Evolutionary conservation across 2,329 filamentous ascomycete genomes (phyloP).

Genomic region (Chaetothyriales sp.): DNA sequence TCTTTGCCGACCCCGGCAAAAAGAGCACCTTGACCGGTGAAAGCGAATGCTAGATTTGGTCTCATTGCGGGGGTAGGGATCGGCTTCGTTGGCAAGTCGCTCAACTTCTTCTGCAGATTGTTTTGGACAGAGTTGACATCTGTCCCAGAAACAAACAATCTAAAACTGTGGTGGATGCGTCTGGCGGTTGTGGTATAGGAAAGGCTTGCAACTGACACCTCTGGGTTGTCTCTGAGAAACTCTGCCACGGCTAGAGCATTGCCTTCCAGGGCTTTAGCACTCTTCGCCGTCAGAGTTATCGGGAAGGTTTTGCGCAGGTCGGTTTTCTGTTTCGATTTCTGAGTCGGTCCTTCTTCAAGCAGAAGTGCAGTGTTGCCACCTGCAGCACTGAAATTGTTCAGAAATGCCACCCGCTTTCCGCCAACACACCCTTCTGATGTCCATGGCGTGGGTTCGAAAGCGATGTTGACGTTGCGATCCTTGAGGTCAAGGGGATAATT

Average conservation of each 20-base stretch:
- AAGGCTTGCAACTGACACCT: constrained; percentile 37
- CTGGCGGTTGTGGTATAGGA: constrained; percentile 53
- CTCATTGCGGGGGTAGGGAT: not conserved
- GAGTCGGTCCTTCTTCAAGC: constrained; percentile 22
- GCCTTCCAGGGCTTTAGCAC: constrained; percentile 26
- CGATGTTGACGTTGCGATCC: constrained; percentile 31
- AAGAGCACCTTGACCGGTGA: constrained; percentile 25
- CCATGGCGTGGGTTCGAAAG: constrained; percentile 34
- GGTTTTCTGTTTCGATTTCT: constrained; percentile 2
- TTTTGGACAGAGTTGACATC: constrained; percentile 14
- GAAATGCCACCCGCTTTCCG: constrained; percentile 28
- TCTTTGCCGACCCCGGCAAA: constrained; percentile 21
- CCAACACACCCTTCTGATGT: constrained; percentile 11
- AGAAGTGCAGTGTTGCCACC: constrained; percentile 50
- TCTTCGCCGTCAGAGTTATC: constrained; percentile 45
- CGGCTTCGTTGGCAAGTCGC: constrained; percentile 7
- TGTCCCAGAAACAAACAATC: constrained; percentile 18
- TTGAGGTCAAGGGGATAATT: constrained; percentile 32
- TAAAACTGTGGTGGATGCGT: constrained; percentile 40
- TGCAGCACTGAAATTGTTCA: constrained; percentile 60
- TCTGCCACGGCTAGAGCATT: constrained; percentile 42
- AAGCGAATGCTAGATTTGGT: constrained; percentile 21
- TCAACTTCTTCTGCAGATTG: constrained; percentile 13
- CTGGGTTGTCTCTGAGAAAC: constrained; percentile 39
- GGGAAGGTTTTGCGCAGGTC: constrained; percentile 43